Percentiles rank a stretch among this genome's conserved stretches.
Conservation (phyloP, 2,329 filamentous ascomycete genomes). For the Fusarium coicis region DNA sequence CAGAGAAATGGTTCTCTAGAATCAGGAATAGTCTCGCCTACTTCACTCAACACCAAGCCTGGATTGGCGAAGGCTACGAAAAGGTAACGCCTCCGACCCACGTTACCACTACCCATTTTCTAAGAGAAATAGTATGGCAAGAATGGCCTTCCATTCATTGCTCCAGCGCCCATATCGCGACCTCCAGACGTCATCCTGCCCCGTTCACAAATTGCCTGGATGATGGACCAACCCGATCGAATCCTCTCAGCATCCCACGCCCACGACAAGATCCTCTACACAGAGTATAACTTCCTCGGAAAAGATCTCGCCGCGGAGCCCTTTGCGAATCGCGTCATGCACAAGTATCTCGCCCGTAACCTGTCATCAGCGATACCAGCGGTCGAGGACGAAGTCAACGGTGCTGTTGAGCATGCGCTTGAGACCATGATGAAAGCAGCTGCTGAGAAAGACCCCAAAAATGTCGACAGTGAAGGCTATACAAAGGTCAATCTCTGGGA, state of each 20-base stretch:
- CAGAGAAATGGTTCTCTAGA: slow-evolving; percentile 49
- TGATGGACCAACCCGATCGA: slow-evolving; percentile 59
- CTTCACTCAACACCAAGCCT: slow-evolving; percentile 51
- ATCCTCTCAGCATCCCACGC: slow-evolving; percentile 55
- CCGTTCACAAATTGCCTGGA: slow-evolving; percentile 56
- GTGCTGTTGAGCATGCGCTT: slow-evolving; percentile 51
- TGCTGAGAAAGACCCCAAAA: slow-evolving; percentile 10
- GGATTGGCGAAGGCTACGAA: slow-evolving; percentile 56
- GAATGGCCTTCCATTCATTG: slow-evolving; percentile 54
- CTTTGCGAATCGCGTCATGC: slow-evolving; percentile 56
- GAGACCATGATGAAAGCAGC: slow-evolving; percentile 31
- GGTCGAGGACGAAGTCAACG: slow-evolving; percentile 54
- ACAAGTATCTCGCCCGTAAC: slow-evolving; percentile 57
- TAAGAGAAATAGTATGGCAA: slow-evolving; percentile 53
- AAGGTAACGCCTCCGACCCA: slow-evolving; percentile 45
- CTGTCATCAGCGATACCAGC: slow-evolving; percentile 52
- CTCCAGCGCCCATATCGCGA: slow-evolving; percentile 54
- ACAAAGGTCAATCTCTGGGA: slow-evolving; percentile 57
- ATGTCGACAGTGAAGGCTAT: slow-evolving; percentile 49
- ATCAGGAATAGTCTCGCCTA: slow-evolving; percentile 55
- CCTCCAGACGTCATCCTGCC: slow-evolving; percentile 59
- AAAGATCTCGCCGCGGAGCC: slow-evolving; percentile 47
- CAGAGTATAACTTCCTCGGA: slow-evolving; percentile 57
- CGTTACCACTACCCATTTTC: neutral
- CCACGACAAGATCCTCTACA: slow-evolving; percentile 53